Conservation (phyloP, 2,329 filamentous ascomycete species). For the Rhynchosporium secalis region DNA sequence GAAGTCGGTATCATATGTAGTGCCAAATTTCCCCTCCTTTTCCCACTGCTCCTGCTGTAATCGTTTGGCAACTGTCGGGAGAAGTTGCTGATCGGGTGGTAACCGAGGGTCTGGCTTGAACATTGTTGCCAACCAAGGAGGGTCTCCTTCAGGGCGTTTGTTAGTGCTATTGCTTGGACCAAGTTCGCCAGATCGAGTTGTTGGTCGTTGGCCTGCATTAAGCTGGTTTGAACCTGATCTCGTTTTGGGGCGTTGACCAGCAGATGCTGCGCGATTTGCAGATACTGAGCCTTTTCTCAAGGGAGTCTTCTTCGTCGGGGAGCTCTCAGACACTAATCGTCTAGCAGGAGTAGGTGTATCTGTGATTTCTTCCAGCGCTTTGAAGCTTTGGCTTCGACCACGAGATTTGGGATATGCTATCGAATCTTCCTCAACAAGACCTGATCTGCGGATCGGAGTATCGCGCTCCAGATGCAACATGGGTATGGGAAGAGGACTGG, state of each 20-base stretch:
- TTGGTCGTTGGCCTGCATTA: constrained; percentile 54
- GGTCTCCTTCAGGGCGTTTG: constrained; percentile 85
- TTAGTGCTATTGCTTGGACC: constrained; percentile 42
- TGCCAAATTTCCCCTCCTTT: constrained; percentile 83
- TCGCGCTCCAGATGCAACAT: constrained; percentile 72
- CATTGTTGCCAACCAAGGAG: constrained; percentile 91
- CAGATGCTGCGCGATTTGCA: constrained; percentile 37
- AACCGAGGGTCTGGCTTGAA: constrained; percentile 95
- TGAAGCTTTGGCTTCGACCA: constrained; percentile 68
- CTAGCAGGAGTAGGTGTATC: constrained; percentile 43
- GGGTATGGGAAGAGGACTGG: constrained; percentile 75
- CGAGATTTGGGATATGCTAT: constrained; percentile 62
- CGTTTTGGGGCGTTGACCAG: constrained; percentile 54
- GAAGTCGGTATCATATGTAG: constrained; percentile 84
- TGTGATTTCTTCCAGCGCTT: constrained; percentile 55
- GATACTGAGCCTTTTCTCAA: constrained; percentile 30
- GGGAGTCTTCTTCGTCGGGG: constrained; percentile 52
- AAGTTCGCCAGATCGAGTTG: constrained; percentile 60
- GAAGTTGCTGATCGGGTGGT: constrained; percentile 90
- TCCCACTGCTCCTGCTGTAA: constrained; percentile 96
- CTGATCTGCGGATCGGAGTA: constrained; percentile 63
- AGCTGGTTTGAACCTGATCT: constrained; percentile 56
- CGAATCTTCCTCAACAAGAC: constrained; percentile 55
- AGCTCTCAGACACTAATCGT: constrained; percentile 45
- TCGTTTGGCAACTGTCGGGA: constrained; percentile 88